Percentiles rank a stretch among this genome's conserved stretches.
phyloP scores from a whole-genome alignment of 352 stramenopile genomes.

The Phytophthora pisi region DNA sequence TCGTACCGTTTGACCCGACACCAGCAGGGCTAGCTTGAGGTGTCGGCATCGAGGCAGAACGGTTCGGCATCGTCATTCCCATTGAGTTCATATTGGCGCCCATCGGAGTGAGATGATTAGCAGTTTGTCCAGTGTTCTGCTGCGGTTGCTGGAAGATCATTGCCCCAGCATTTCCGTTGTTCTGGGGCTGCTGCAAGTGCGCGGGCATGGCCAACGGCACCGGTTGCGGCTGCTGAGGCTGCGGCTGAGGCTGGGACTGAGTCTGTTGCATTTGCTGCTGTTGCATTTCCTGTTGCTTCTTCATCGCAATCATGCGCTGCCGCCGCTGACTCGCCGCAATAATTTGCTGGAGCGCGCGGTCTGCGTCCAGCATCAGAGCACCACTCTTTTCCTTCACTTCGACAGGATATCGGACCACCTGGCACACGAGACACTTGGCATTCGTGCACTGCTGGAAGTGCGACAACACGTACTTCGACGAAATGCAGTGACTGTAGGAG shows the following conservation, averaged over 20 bases:
- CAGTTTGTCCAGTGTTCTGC: conserved; percentile 22
- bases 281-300: conserved; percentile 45
- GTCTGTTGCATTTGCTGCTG: conserved; percentile 39
- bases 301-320: conserved; percentile 52
- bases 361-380: conserved; percentile 81
- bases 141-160: conserved; percentile 39
- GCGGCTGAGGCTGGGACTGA: not conserved
- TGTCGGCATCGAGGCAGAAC: conserved; percentile 10
- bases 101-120: conserved; percentile 5
- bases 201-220: conserved; percentile 35
- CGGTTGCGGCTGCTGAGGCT: conserved; percentile 18
- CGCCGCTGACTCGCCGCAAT: conserved; percentile 71
- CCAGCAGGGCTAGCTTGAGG: conserved; percentile 14
- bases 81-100: conserved; percentile 27
- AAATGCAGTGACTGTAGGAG: conserved; percentile 97
- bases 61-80: conserved; percentile 34
- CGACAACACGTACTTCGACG: conserved; percentile 98
- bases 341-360: conserved; percentile 80
- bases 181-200: conserved; percentile 37
- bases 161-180: conserved; percentile 13
- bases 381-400: conserved; percentile 93
- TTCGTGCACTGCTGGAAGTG: conserved; percentile 99
- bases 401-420: conserved; percentile 97
- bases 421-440: conserved; percentile 96
- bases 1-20: conserved; percentile 15